phyloP scores from a whole-genome alignment of 1,284 basidiomycete genomes.

The Trametes versicolor region DNA sequence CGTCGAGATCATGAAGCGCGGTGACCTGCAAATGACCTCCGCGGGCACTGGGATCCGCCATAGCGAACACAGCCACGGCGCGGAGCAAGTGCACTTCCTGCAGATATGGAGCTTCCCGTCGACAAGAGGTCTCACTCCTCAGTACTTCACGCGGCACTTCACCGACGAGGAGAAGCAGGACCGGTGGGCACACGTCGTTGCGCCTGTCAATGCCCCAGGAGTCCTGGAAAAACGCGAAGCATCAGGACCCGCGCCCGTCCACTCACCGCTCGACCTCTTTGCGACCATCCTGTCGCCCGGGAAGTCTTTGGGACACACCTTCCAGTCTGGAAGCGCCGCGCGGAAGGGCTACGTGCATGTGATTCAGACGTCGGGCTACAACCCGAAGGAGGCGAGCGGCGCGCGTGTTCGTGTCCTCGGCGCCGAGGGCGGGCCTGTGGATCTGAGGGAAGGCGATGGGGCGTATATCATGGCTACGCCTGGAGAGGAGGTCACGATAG shows the following conservation, averaged over 20 bases:
- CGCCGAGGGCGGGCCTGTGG: conserved; percentile 51
- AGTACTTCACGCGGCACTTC: conserved; percentile 88
- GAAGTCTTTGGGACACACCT: conserved; percentile 59
- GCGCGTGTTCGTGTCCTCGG: conserved; percentile 55
- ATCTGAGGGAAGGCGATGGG: conserved; percentile 74
- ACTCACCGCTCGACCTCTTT: conserved; percentile 66
- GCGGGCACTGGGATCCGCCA: conserved; percentile 90
- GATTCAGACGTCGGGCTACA: conserved; percentile 57
- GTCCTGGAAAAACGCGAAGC: conserved; percentile 72
- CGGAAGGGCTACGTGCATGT: conserved; percentile 22
- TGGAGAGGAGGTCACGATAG: conserved; percentile 57
- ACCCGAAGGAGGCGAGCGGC: conserved; percentile 59
- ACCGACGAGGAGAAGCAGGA: conserved; percentile 86
- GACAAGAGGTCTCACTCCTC: conserved; percentile 65
- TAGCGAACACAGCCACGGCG: conserved; percentile 77
- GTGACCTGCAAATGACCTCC: conserved; percentile 90
- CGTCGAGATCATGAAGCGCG: too few relatives aligned
- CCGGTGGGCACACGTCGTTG: conserved; percentile 75
- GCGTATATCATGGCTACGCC: conserved; percentile 64
- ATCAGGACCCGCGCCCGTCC: conserved; percentile 78
- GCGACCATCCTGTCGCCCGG: conserved; percentile 74
- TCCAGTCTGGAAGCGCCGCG: conserved; percentile 42
- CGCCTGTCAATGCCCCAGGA: conserved; percentile 65
- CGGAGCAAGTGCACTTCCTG: conserved; percentile 79
- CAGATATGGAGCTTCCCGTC: conserved; percentile 88